Evolutionary conservation across 169 alveolate genomes (phyloP).

Genomic region (Plasmodium knowlesi): DNA sequence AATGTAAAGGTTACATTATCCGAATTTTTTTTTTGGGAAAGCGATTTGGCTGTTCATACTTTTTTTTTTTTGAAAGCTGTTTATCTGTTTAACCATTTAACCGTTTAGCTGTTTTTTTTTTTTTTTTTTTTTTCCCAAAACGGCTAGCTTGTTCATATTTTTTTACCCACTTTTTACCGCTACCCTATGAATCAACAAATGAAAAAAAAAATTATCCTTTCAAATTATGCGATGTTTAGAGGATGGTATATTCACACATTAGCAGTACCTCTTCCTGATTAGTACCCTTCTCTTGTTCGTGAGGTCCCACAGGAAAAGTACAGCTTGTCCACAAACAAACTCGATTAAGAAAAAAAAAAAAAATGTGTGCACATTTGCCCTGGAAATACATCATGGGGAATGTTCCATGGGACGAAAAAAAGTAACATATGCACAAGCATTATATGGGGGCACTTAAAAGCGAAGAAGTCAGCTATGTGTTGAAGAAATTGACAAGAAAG

Average conservation of each 20-base stretch:
- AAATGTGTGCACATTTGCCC: not conserved
- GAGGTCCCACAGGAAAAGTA: not conserved
- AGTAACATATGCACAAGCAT: not conserved
- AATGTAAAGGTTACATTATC: not conserved
- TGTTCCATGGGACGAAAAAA: not conserved
- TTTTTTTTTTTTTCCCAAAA: not conserved
- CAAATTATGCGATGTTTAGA: not conserved
- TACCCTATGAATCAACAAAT: not conserved
- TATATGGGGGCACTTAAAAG: not conserved
- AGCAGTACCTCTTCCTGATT: not conserved
- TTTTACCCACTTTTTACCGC: not conserved
- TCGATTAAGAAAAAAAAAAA: not conserved
- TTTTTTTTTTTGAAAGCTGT: conserved; percentile 3
- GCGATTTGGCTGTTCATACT: not conserved
- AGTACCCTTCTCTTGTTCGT: not conserved
- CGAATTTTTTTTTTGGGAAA: not conserved
- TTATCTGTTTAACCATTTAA: no score
- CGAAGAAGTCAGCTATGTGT: not conserved
- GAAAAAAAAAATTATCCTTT: not conserved
- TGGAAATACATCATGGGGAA: not conserved
- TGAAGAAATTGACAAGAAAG: not conserved
- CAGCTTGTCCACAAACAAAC: not conserved
- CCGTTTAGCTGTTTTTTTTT: not conserved
- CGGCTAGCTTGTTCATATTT: not conserved
- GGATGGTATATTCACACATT: not conserved